A percentile compares a stretch with the other conserved stretches of the same genome.
Evolutionary conservation across 257 asterid genomes (phyloP).

Genomic region (Fraxinus quadrangulata): DNA sequence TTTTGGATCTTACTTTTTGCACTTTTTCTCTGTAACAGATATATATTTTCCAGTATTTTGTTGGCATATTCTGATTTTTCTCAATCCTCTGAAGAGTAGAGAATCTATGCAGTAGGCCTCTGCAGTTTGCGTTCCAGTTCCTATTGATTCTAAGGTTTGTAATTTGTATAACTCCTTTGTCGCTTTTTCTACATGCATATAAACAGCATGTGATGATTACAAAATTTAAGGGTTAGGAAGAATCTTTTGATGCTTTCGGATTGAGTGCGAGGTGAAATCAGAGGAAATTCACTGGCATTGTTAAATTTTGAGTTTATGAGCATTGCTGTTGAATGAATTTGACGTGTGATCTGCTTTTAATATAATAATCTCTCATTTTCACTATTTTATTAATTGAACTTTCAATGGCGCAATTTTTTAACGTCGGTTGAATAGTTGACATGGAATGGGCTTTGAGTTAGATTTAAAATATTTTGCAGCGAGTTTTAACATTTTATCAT

Average conservation of each 20-base stretch:
- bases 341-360: background rate
- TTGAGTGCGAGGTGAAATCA: constrained; percentile 32
- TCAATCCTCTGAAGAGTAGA: constrained; percentile 9
- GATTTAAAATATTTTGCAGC: background rate
- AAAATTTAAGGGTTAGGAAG: constrained; percentile 17
- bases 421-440: constrained; percentile 20
- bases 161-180: constrained; percentile 22
- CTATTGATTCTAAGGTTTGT: constrained; percentile 32
- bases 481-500: constrained; percentile 13
- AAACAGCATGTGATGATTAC: constrained; percentile 19
- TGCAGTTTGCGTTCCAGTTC: constrained; percentile 38
- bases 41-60: constrained; percentile 24
- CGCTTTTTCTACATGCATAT: background rate
- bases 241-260: constrained; percentile 2
- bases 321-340: constrained; percentile 1
- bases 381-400: background rate
- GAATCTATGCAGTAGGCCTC: constrained; percentile 29
- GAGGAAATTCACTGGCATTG: constrained; percentile 28
- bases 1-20: constrained; percentile 40
- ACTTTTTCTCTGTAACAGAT: constrained; percentile 11
- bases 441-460: constrained; percentile 5
- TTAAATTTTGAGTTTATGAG: constrained; percentile 9
- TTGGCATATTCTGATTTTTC: constrained; percentile 16
- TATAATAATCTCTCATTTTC: background rate
- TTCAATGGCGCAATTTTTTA: background rate